These are phyloP conservation scores for Gardenia jasminoides DNA, from an alignment of 257 asterid species.

Conservation along the genomic window DNA sequence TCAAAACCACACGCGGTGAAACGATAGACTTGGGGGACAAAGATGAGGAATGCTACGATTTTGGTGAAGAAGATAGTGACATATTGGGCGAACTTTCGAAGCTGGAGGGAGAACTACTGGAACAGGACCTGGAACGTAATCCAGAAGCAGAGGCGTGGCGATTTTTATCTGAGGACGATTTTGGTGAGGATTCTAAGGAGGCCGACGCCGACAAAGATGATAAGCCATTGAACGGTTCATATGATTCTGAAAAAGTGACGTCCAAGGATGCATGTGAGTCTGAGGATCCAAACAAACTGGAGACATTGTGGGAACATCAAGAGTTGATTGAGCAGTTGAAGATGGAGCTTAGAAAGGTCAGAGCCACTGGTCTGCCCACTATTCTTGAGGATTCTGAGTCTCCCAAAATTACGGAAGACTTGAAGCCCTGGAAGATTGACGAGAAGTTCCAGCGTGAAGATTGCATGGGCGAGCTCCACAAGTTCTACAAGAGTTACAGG, in stretches of 20 bases:
- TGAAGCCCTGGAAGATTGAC: conserved; percentile 92
- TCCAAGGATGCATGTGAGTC: conserved; percentile 29
- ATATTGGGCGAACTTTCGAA: conserved; percentile 37
- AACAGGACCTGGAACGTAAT: conserved; percentile 10
- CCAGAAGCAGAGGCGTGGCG: conserved; percentile 14
- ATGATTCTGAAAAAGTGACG: conserved; percentile 29
- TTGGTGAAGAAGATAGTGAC: conserved; percentile 43
- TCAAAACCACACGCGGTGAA: conserved; percentile 18
- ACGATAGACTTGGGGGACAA: conserved; percentile 23
- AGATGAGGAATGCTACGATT: conserved; percentile 24
- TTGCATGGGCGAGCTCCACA: conserved; percentile 78
- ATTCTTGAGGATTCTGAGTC: conserved; percentile 86
- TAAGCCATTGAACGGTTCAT: conserved; percentile 5
- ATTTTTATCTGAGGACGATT: conserved; percentile 42
- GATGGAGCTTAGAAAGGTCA: conserved; percentile 77
- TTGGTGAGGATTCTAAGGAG: conserved; percentile 26
- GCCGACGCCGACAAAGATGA: conserved; percentile 12
- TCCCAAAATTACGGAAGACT: conserved; percentile 61
- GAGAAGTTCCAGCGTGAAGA: conserved; percentile 62
- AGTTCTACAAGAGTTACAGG: conserved; percentile 71
- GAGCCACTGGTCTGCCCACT: conserved; percentile 89
- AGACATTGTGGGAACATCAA: conserved; percentile 94
- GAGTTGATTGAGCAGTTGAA: conserved; percentile 88
- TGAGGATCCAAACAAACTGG: conserved; percentile 57
- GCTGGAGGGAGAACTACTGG: conserved; percentile 18